Conservation (phyloP, 1,284 basidiomycete species). For the Prillingera fragicola region DNA sequence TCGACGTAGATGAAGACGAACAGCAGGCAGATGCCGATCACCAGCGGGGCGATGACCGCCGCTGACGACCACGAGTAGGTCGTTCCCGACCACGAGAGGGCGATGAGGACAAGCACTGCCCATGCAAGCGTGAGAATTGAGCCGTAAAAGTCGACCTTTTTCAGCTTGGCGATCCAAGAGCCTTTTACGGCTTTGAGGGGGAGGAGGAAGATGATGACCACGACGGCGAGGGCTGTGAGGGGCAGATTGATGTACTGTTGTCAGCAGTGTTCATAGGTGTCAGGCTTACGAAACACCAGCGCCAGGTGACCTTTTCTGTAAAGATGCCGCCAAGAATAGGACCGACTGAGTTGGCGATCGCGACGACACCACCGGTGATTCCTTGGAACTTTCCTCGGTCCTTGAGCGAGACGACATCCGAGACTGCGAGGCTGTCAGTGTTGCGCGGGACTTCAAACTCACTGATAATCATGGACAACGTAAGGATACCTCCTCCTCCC, state of each 20-base stretch:
- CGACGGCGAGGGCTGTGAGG: slow-evolving; percentile 53
- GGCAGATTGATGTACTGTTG: slow-evolving; percentile 58
- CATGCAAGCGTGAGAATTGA: slow-evolving; percentile 56
- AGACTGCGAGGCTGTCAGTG: slow-evolving; percentile 10
- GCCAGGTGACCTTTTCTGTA: slow-evolving; percentile 28
- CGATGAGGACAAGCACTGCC: slow-evolving; percentile 60
- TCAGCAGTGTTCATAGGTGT: slow-evolving; percentile 31
- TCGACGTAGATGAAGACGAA: slow-evolving; percentile 64
- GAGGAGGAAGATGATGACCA: slow-evolving; percentile 56
- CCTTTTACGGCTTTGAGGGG: slow-evolving; percentile 65
- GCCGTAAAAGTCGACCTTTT: slow-evolving; percentile 62
- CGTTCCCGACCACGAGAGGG: slow-evolving; percentile 67
- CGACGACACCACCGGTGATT: slow-evolving; percentile 34
- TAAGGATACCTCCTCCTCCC: slow-evolving; percentile 34
- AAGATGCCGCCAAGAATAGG: slow-evolving; percentile 44
- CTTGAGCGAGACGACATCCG: slow-evolving; percentile 36
- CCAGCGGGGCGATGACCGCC: slow-evolving; percentile 57
- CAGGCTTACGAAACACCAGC: slow-evolving; percentile 29
- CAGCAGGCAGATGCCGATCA: slow-evolving; percentile 55
- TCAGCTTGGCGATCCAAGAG: slow-evolving; percentile 55
- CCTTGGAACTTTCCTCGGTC: slow-evolving; percentile 47
- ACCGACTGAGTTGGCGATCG: slow-evolving; percentile 35
- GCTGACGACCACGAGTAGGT: slow-evolving; percentile 62
- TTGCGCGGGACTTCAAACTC: background rate
- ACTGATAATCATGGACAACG: slow-evolving; percentile 28